Base-by-base conservation (phyloP, 345 rosid genomes). In the Theobroma cacao region DNA sequence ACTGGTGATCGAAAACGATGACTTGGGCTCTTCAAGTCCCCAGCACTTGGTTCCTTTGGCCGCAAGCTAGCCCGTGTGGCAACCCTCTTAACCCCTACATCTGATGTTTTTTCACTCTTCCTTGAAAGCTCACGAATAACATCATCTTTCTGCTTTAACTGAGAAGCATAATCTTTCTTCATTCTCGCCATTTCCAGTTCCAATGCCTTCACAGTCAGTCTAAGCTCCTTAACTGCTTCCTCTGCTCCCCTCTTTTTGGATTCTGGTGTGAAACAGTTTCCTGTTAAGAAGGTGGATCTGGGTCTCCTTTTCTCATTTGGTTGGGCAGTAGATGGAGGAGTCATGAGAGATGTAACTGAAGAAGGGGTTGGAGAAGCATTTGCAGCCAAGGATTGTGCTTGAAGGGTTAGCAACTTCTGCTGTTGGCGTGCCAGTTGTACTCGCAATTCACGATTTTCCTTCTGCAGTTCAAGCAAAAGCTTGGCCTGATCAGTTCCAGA, bases 251-350 rank as follows among this genome's bases (percentile, higher is more conserved):
- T 86, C 80, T 74, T 89, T 81, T 82, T 90, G 56, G 83, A 82
- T 82, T 91, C 98, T 28, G 95, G 95, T 7, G 98, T 88, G 87
- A 95, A 95, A 82, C 95, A 93, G 66, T 85, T 83, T 45, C 92
- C 86, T 18, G 87, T 74, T 65, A 95, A 85, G 82, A 95, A 82
- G n/a, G 98, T 84, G n/a, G 93, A 82, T 75, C 92, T 88, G 24
- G 90, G 73, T 80, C 72, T 91, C 50, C 84, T 74, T 80, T 90
- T 95, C 82, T 87, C 93, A 64, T 82, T 85, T 71, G 77, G 92
- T 36, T 74, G 90, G 74, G 82, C 85, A 26, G 91, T 84, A 20
- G 95, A 86, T 31, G 98, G 95, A 77, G 97, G 94, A 80, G 98
- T 95, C 84, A 85, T 31, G 22, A 91, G 86, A 79, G 91, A 89